Percentiles rank a stretch among this genome's conserved stretches.
These are phyloP conservation scores for Rhodomyrtus psidioides DNA, from an alignment of 441 rosid species.

Conservation along the genomic window DNA sequence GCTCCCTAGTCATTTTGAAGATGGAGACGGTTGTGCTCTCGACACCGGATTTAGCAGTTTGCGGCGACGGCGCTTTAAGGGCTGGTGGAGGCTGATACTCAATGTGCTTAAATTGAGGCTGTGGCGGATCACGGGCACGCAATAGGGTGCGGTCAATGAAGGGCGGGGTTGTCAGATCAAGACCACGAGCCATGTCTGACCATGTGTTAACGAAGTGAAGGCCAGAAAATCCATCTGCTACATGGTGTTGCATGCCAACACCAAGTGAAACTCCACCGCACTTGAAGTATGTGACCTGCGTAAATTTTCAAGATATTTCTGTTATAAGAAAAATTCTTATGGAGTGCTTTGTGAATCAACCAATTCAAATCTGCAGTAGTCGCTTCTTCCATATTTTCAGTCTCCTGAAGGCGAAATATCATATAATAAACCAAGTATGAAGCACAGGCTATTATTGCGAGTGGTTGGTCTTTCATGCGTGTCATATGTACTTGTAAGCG, in stretches of 20 bases:
- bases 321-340: background rate
- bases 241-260: slow-evolving; percentile 97
- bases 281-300: slow-evolving; percentile 74
- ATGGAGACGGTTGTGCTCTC: slow-evolving; percentile 55
- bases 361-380: background rate
- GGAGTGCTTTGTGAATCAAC: background rate
- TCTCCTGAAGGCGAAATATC: background rate
- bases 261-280: slow-evolving; percentile 97
- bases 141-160: slow-evolving; percentile 85
- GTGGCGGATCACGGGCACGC: slow-evolving; percentile 87
- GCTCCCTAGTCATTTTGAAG: slow-evolving; percentile 62
- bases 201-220: slow-evolving; percentile 90
- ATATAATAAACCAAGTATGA: background rate
- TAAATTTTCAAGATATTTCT: background rate
- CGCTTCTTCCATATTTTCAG: background rate
- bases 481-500: background rate
- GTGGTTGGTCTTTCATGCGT: background rate
- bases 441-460: background rate
- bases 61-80: slow-evolving; percentile 28
- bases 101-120: slow-evolving; percentile 56
- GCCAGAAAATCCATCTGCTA: slow-evolving; percentile 91
- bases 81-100: slow-evolving; percentile 84
- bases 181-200: slow-evolving; percentile 94
- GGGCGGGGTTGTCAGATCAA: slow-evolving; percentile 60
- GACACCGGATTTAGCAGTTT: slow-evolving; percentile 17